phyloP scores from a whole-genome alignment of 306 rosid genomes.

The Astragalus membranaceus region DNA sequence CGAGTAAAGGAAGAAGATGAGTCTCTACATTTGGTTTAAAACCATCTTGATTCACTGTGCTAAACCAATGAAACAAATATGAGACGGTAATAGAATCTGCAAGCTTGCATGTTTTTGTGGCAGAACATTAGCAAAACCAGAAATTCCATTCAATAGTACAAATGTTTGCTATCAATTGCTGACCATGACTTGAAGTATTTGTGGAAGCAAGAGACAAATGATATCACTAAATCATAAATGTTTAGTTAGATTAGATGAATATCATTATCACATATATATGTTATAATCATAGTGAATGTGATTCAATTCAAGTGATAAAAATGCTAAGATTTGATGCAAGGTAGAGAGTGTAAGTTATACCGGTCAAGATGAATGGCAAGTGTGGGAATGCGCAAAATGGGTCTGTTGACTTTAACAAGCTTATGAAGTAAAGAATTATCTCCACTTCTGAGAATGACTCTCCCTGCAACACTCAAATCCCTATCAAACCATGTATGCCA shows the following conservation, averaged over 20 bases:
- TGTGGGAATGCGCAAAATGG: conserved; percentile 83
- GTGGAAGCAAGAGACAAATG: neutral
- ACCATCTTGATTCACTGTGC: conserved; percentile 94
- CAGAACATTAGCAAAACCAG: conserved; percentile 5
- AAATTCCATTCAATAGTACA: neutral
- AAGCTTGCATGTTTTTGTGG: conserved; percentile 9
- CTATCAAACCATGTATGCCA: conserved; percentile 99
- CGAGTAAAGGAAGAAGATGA: conserved; percentile 82
- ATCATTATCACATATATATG: no score
- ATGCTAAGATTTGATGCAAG: neutral
- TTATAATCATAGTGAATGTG: neutral
- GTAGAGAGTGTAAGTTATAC: conserved; percentile 17
- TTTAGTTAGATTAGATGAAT: neutral
- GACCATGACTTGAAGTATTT: neutral
- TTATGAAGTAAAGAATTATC: conserved; percentile 52
- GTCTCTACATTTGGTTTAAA: conserved; percentile 91
- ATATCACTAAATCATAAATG: neutral
- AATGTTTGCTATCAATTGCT: neutral
- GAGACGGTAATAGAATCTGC: conserved; percentile 8
- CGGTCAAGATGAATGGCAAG: conserved; percentile 98
- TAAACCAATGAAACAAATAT: conserved; percentile 41
- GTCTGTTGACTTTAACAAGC: conserved; percentile 85
- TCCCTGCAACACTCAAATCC: conserved; percentile 92
- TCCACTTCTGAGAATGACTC: conserved; percentile 61
- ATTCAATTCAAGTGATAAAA: neutral